A percentile compares a stretch with the other conserved stretches of the same genome.
phyloP scores from a whole-genome alignment of 768 basidiomycete species.

The Boletus sp. region DNA sequence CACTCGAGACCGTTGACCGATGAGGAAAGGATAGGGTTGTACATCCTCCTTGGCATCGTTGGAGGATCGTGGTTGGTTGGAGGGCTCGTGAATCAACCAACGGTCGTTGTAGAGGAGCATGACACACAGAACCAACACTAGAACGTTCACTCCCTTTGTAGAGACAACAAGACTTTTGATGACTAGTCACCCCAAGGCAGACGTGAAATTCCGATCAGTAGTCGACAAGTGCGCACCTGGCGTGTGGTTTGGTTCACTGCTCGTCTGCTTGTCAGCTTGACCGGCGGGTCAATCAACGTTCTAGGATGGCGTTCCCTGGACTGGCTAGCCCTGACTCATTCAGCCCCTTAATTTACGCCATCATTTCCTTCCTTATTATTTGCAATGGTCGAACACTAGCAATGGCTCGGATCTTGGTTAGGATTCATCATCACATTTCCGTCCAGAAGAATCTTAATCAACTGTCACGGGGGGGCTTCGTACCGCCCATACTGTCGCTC shows the following conservation, averaged over 20 bases:
- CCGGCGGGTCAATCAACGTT: not conserved
- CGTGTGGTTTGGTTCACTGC: not conserved
- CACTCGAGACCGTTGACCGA: slow-evolving; percentile 36
- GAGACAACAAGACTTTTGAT: not conserved
- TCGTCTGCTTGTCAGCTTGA: not conserved
- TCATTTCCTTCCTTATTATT: not conserved
- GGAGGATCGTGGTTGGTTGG: slow-evolving; percentile 49
- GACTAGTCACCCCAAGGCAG: not conserved
- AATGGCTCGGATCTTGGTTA: not conserved
- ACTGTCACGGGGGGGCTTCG: slow-evolving; percentile 6
- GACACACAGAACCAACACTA: slow-evolving; percentile 13
- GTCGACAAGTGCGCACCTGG: not conserved
- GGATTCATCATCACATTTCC: not conserved
- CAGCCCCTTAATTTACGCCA: not conserved
- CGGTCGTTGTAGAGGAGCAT: slow-evolving; percentile 10
- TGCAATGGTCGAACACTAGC: slow-evolving; percentile 1
- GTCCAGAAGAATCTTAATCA: not conserved
- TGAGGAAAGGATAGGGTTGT: slow-evolving; percentile 50
- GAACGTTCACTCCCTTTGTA: slow-evolving; percentile 6
- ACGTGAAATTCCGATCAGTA: not conserved
- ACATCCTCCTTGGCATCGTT: slow-evolving; percentile 46
- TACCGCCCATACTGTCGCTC: not conserved
- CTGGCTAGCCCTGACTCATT: not conserved
- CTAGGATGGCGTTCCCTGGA: not conserved
- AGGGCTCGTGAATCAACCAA: slow-evolving; percentile 25